Base-by-base conservation (phyloP, 1,284 basidiomycete species). In the Leccinum griseonigrum region DNA sequence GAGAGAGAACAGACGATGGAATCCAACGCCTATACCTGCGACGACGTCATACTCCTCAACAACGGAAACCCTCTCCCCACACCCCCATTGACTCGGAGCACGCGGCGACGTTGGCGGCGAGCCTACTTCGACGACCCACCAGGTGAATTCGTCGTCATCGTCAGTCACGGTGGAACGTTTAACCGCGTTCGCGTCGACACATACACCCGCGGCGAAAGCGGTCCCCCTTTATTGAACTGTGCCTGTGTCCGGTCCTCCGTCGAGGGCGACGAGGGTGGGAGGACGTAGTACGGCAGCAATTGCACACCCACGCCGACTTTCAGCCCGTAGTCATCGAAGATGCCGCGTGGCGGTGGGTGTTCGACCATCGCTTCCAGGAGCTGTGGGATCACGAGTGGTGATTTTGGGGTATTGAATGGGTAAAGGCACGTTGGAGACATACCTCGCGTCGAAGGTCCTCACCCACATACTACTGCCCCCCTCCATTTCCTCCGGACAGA, bases 401-500 rank as follows among this genome's bases (percentile, higher is more conserved):
- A 18, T 10, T 18, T 10, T 13, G 18, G 32, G 9, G 32, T 3
- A n/a, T 4, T 7, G 7, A 28, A 48, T 8, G 32, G 22, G 16
- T 28, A 48, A 9, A 7, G 50, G 8, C 10, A 53, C 8, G 40
- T 36, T 36, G 14, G 43, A 48, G 31, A 75, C 85, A 63, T 65
- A 94, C 92, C 84, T 95, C 92, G 69, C 88, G 87, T 63, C 90
- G 83, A 58, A 96, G 77, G 54, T 92, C 89, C 69, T 94, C 92
- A 0, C 91, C 89, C n/a, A 85, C 89, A 68, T 89, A 91, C 73
- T 88, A 26, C 22, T 26, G 22, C 22, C 90, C 28, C 85, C 87
- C 74, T 92, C 92, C 84, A 94, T 91, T 71, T 94, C 92, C 64
- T 90, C 92, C 4, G 89, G 87, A 0, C 90, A 88, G 10, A 53